Percentiles rank a stretch among this genome's conserved stretches.
Conservation (phyloP, 352 stramenopile species). For the Globisporangium radiosum region DNA sequence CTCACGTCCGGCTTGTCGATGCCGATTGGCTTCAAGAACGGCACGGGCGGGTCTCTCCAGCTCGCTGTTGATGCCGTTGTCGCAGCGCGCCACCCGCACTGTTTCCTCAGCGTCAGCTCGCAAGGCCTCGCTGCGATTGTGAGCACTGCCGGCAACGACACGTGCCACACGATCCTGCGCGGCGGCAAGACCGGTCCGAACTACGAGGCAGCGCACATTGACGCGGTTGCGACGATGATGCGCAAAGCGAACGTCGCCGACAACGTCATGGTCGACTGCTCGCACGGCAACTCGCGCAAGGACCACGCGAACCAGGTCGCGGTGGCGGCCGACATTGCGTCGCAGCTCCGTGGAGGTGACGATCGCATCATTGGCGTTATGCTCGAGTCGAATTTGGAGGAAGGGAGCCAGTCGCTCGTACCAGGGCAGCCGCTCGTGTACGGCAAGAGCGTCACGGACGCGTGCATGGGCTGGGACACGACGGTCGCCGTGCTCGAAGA, state of each 20-base stretch:
- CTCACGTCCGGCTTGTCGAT: slow-evolving; percentile 86
- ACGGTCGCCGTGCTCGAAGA: slow-evolving; percentile 66
- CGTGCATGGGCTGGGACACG: slow-evolving; percentile 84
- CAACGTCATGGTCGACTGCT: slow-evolving; percentile 90
- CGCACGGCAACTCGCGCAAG: slow-evolving; percentile 88
- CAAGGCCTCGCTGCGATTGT: slow-evolving; percentile 86
- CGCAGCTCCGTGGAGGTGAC: slow-evolving; percentile 69
- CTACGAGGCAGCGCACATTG: slow-evolving; percentile 80
- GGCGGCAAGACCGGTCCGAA: slow-evolving; percentile 82
- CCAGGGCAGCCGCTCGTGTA: slow-evolving; percentile 76
- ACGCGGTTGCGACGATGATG: slow-evolving; percentile 70
- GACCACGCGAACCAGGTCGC: slow-evolving; percentile 83
- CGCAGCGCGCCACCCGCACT: slow-evolving; percentile 77
- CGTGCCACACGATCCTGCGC: slow-evolving; percentile 86
- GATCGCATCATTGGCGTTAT: slow-evolving; percentile 82
- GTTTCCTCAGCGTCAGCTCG: slow-evolving; percentile 84
- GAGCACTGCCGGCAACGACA: slow-evolving; percentile 82
- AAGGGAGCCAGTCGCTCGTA: slow-evolving; percentile 73
- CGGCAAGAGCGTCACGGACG: slow-evolving; percentile 87
- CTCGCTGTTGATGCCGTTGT: slow-evolving; percentile 82
- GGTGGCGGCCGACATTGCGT: slow-evolving; percentile 61
- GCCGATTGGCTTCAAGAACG: slow-evolving; percentile 91
- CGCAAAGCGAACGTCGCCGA: slow-evolving; percentile 77
- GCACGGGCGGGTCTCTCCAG: slow-evolving; percentile 81
- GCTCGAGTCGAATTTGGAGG: slow-evolving; percentile 86